Conservation (phyloP, 345 rosid genomes). For the Firmiana major region DNA sequence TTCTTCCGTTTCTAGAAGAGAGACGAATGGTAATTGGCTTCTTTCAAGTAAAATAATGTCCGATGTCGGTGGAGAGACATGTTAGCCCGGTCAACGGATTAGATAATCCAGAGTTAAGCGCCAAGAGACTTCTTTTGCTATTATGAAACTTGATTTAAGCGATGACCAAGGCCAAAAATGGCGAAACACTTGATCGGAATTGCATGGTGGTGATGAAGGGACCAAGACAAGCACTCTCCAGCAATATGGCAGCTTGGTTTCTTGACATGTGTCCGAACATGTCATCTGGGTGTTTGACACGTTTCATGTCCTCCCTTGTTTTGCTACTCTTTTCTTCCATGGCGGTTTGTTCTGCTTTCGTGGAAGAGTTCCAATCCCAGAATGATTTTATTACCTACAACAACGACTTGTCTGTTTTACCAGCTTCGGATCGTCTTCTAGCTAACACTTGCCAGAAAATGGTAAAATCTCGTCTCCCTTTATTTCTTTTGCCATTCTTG, state of each 20-base stretch:
- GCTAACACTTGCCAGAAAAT: not conserved
- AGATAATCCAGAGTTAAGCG: not conserved
- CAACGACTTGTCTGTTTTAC: not conserved
- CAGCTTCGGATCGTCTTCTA: slow-evolving; percentile 9
- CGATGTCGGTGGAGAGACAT: too few species aligned
- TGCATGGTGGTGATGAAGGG: not conserved
- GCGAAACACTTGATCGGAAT: not conserved
- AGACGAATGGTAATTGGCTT: not conserved
- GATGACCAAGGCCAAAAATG: not conserved
- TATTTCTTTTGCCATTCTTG: not conserved
- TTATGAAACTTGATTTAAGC: not conserved
- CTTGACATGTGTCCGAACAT: not conserved
- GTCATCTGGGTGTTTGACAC: not conserved
- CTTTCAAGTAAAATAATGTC: not conserved
- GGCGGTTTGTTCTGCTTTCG: not conserved
- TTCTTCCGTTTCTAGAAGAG: not conserved
- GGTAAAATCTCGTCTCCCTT: slow-evolving; percentile 14
- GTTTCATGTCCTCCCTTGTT: slow-evolving; percentile 5
- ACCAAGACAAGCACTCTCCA: not conserved
- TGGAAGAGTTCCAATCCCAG: not conserved
- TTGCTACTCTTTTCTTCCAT: not conserved
- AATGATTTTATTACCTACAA: not conserved
- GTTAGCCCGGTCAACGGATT: not conserved
- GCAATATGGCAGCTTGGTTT: not conserved
- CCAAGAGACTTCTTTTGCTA: not conserved